phyloP scores from a whole-genome alignment of 495 filamentous ascomycete species.

The Aspergillus kassunensis region DNA sequence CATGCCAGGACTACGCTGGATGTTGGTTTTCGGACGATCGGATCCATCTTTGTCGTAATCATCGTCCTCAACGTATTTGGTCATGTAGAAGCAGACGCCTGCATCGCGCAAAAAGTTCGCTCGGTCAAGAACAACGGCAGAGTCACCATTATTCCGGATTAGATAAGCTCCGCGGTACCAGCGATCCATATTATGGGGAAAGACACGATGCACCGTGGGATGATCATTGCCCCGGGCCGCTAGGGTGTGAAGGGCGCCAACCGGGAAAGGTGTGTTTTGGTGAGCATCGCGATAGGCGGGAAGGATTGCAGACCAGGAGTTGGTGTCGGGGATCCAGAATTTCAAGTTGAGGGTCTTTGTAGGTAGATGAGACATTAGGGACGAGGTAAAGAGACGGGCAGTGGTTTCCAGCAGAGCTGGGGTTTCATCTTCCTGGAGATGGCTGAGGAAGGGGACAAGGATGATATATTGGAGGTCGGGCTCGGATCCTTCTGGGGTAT shows the following conservation, averaged over 20 bases:
- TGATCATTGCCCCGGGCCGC: not conserved
- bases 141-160: not conserved
- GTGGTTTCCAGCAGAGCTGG: conserved; percentile 12
- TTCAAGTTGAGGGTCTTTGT: conserved; percentile 13
- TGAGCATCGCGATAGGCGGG: conserved; percentile 10
- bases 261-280: conserved; percentile 5
- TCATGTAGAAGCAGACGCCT: conserved; percentile 19
- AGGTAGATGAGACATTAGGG: conserved; percentile 13
- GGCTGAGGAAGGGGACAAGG: conserved; percentile 14
- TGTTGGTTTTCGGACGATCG: too few relatives aligned
- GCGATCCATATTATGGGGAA: not conserved
- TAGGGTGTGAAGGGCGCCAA: conserved; percentile 14
- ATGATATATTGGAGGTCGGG: conserved; percentile 19
- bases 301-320: conserved; percentile 14
- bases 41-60: too few relatives aligned
- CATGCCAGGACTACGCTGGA: too few relatives aligned
- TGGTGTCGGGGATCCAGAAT: conserved; percentile 15
- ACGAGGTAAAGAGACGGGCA: conserved; percentile 16
- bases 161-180: not conserved
- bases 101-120: conserved; percentile 14
- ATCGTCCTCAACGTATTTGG: too few relatives aligned
- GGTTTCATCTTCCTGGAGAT: conserved; percentile 2
- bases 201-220: not conserved
- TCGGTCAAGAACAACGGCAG: conserved; percentile 15
- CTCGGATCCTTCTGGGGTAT: conserved; percentile 7